A percentile compares a stretch with the other conserved stretches of the same genome.
phyloP scores from a whole-genome alignment of 352 stramenopile species.

The Salisapilia sapeloensis region DNA sequence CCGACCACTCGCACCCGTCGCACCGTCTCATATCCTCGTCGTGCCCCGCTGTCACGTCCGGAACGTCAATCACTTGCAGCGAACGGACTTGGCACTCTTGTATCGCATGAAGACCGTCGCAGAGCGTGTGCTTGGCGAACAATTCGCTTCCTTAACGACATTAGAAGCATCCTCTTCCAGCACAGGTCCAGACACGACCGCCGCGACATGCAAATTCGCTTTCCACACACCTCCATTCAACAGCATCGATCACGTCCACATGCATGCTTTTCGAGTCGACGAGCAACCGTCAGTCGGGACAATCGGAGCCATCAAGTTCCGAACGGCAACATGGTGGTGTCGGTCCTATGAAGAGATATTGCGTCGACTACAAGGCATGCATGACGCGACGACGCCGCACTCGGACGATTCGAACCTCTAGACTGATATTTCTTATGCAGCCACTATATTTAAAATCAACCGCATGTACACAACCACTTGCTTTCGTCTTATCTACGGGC shows the following conservation, averaged over 20 bases:
- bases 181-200: slow-evolving; percentile 9
- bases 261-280: slow-evolving; percentile 64
- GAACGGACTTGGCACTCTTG: slow-evolving; percentile 35
- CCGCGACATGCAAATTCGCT: slow-evolving; percentile 44
- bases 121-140: slow-evolving; percentile 19
- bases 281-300: slow-evolving; percentile 31
- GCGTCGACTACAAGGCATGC: background rate
- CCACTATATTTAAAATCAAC: too few species aligned
- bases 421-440: too few species aligned
- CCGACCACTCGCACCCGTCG: slow-evolving; percentile 44
- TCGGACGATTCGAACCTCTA: too few species aligned
- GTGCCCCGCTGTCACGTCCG: slow-evolving; percentile 71
- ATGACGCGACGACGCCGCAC: too few species aligned
- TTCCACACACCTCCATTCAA: slow-evolving; percentile 81
- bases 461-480: too few species aligned
- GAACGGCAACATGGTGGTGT: slow-evolving; percentile 77
- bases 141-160: background rate
- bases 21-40: slow-evolving; percentile 60
- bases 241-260: slow-evolving; percentile 82
- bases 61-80: slow-evolving; percentile 69
- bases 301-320: slow-evolving; percentile 69
- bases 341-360: slow-evolving; percentile 54
- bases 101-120: slow-evolving; percentile 54
- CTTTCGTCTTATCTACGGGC: too few species aligned
- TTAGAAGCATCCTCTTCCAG: background rate